Percentiles rank a stretch among this genome's conserved stretches.
phyloP scores from a whole-genome alignment of 129 eudicot species.

The Scalesia atractyloides region DNA sequence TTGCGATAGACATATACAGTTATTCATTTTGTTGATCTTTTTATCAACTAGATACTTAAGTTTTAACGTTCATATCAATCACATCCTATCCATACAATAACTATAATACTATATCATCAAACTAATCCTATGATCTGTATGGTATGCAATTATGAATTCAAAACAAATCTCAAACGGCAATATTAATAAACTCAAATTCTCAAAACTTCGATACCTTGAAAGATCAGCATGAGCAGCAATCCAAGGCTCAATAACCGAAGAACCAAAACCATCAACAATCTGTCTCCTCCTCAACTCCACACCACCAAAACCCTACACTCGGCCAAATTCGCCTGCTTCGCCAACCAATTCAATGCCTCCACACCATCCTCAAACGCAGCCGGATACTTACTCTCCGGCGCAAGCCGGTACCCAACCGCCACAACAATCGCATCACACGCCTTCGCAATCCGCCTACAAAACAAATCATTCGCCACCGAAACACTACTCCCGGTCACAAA shows the following conservation, averaged over 20 bases:
- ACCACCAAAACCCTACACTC: conserved; percentile 53
- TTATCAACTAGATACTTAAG: background rate
- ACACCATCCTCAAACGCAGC: conserved; percentile 87
- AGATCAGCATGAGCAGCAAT: conserved; percentile 92
- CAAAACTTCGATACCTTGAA: conserved; percentile 59
- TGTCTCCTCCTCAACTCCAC: conserved; percentile 41
- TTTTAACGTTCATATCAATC: background rate
- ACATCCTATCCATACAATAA: background rate
- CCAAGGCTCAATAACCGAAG: conserved; percentile 88
- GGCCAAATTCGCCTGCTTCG: conserved; percentile 75
- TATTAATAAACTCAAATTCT: conserved; percentile 6
- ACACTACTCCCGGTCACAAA: conserved; percentile 81
- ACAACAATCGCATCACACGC: conserved; percentile 78
- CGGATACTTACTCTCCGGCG: conserved; percentile 84
- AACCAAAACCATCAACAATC: conserved; percentile 73
- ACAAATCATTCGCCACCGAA: conserved; percentile 69
- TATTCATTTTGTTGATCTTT: background rate
- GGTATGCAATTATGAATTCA: background rate
- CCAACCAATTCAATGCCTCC: conserved; percentile 76
- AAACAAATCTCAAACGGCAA: background rate
- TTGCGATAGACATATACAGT: background rate
- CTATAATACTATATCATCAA: background rate
- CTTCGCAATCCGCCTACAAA: conserved; percentile 72
- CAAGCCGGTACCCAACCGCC: conserved; percentile 90
- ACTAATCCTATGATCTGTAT: background rate